Evolutionary conservation across 805 yeast species (phyloP).

Genomic region (Nakazawaea ambrosiae): DNA sequence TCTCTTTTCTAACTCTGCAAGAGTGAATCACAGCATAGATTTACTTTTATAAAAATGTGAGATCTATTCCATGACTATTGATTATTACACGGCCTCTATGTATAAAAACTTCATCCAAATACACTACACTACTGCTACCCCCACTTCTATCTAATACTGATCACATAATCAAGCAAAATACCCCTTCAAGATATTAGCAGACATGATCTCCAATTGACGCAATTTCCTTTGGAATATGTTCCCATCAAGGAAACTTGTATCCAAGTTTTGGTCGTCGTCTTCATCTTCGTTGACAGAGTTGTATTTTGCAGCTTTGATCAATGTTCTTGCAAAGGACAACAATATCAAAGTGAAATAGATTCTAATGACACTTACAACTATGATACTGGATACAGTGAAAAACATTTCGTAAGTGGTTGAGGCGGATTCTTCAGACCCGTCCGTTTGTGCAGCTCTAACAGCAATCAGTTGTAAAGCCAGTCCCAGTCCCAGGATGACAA

Average conservation of each 20-base stretch:
- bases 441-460: slow-evolving; percentile 15
- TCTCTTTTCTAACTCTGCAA: too few relatives aligned
- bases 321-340: slow-evolving; percentile 50
- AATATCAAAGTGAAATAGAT: slow-evolving; percentile 55
- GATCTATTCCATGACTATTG: too few relatives aligned
- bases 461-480: slow-evolving; percentile 9
- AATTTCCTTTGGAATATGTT: slow-evolving; percentile 10
- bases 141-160: too few relatives aligned
- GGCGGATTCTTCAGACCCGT: slow-evolving; percentile 50
- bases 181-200: slow-evolving; percentile 2
- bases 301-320: slow-evolving; percentile 40
- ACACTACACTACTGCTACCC: too few relatives aligned
- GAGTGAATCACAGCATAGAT: too few relatives aligned
- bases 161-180: neutral
- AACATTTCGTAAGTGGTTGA: slow-evolving; percentile 51
- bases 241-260: neutral
- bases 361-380: slow-evolving; percentile 40
- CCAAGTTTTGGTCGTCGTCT: slow-evolving; percentile 2
- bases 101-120: too few relatives aligned
- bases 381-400: slow-evolving; percentile 44
- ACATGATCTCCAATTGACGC: slow-evolving; percentile 6
- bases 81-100: too few relatives aligned
- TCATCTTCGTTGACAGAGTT: slow-evolving; percentile 1
- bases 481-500: slow-evolving; percentile 11
- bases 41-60: too few relatives aligned